phyloP scores from a whole-genome alignment of 495 filamentous ascomycete species.

The Penicillium waksmanii region DNA sequence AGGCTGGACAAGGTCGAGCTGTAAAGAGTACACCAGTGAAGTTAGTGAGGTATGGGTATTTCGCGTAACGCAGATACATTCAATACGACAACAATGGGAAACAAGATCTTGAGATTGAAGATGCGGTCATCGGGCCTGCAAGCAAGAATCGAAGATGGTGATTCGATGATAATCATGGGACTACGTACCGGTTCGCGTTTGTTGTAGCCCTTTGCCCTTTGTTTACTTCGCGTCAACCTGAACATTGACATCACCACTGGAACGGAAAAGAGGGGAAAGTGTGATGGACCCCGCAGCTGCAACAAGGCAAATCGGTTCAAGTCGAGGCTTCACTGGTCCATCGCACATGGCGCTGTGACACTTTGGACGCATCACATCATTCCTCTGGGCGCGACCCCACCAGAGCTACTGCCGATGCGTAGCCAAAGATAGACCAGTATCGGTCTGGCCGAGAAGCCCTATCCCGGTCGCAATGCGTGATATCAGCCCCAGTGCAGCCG shows the following conservation, averaged over 20 bases:
- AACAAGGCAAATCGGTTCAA: conserved; percentile 25
- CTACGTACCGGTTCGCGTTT: conserved; percentile 28
- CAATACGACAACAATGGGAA: conserved; percentile 1
- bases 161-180: conserved; percentile 27
- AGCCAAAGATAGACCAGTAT: conserved; percentile 13
- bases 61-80: conserved; percentile 19
- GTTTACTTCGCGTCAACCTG: conserved; percentile 25
- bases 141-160: not conserved
- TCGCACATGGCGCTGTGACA: conserved; percentile 33
- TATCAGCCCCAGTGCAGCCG: conserved; percentile 9
- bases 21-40: not conserved
- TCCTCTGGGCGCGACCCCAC: conserved; percentile 23
- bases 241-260: conserved; percentile 29
- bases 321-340: conserved; percentile 25
- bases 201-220: conserved; percentile 17
- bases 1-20: not conserved
- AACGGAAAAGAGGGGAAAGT: conserved; percentile 18
- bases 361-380: conserved; percentile 37
- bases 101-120: conserved; percentile 7
- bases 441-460: conserved; percentile 21
- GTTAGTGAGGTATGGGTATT: conserved; percentile 27
- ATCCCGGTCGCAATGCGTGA: conserved; percentile 8
- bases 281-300: conserved; percentile 37
- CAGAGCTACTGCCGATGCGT: conserved; percentile 13
- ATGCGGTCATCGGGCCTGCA: conserved; percentile 13